Base-by-base conservation (phyloP, 2,329 filamentous ascomycete genomes). In the Talaromyces atroroseus region DNA sequence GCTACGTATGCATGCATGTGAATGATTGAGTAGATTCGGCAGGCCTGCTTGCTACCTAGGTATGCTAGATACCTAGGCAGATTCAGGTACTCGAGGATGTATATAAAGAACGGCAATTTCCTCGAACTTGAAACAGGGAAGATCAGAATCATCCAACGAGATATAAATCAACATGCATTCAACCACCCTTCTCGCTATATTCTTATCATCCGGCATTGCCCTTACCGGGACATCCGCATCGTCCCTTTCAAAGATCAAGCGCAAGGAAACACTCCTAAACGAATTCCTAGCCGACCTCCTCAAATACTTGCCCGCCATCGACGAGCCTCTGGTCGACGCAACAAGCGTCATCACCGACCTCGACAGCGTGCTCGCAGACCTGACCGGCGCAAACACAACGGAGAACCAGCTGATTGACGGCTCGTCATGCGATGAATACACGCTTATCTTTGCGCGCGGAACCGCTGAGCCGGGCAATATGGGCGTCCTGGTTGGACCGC, bases 391-490 rank as follows among this genome's bases (percentile, higher is more conserved):
- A n/a, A 54, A 49, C 20, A 59, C 58, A 8, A 63, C 61, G 1
- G 52, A 63, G 40, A 63, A 63, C 23, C 57, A 61, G 6, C 20
- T 59, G 1, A 50, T 21, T 5, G 38, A 26, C 11, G 49, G 49
- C 6, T 5, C 50, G 2, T 47, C 56, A 5, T 63, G 61, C 36
- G 60, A 29, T 6, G 59, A 61, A 29, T 62, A 55, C 12, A 63
- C 61, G 1, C 56, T 63, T 24, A 56, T 63, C 21, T 63, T 59
- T 42, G 61, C 61, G 18, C 60, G 61, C 23, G 61, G 61, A 10
- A 63, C 61, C 2, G 36, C 59, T n/a, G 61, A 63, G 42, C 61
- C 61, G 1, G 61, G 61, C 5, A 63, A 63, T 50, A 58, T 62
- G 34, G 60, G 60, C 16, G 48, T 59, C 1, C 44, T 60, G 11